These are phyloP conservation scores for Trypanosoma cruzi DNA, from an alignment of 208 protist species.

Conservation along the genomic window DNA sequence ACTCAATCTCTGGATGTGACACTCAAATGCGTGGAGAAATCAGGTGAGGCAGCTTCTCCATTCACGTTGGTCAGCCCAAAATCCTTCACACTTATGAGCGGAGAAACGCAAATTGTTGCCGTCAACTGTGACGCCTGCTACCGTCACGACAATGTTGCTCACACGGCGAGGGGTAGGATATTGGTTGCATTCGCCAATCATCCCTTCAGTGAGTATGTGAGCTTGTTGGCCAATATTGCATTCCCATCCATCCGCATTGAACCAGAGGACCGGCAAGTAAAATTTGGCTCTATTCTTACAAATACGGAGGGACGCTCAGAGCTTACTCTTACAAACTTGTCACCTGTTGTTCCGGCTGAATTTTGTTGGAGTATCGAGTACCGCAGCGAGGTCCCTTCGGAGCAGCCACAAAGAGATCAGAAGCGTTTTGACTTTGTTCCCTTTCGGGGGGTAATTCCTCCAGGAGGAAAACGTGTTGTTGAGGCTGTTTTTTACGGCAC, in stretches of 20 bases:
- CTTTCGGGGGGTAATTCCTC: constrained; percentile 85
- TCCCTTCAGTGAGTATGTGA: constrained; percentile 81
- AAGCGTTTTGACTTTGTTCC: constrained; percentile 95
- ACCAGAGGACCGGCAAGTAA: constrained; percentile 41
- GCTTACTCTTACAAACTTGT: constrained; percentile 87
- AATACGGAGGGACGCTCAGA: constrained; percentile 82
- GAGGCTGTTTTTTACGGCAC: constrained; percentile 92
- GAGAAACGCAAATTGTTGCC: constrained; percentile 79
- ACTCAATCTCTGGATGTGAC: constrained; percentile 73
- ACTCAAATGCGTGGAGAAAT: constrained; percentile 44
- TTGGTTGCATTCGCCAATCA: constrained; percentile 91
- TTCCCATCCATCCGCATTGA: constrained; percentile 92
- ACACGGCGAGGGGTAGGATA: constrained; percentile 71
- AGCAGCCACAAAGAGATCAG: constrained; percentile 5
- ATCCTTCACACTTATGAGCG: constrained; percentile 65
- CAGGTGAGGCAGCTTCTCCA: constrained; percentile 28
- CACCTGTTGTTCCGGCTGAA: constrained; percentile 57
- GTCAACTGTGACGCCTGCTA: constrained; percentile 90
- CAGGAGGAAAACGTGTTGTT: constrained; percentile 75
- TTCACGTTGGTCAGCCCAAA: constrained; percentile 73
- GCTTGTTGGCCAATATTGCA: constrained; percentile 71
- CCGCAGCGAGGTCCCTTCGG: constrained; percentile 7
- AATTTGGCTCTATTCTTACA: constrained; percentile 95
- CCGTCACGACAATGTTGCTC: constrained; percentile 76
- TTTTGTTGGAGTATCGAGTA: constrained; percentile 68